Conservation (phyloP, 2,329 filamentous ascomycete genomes). For the Dothideomycetes sp. region DNA sequence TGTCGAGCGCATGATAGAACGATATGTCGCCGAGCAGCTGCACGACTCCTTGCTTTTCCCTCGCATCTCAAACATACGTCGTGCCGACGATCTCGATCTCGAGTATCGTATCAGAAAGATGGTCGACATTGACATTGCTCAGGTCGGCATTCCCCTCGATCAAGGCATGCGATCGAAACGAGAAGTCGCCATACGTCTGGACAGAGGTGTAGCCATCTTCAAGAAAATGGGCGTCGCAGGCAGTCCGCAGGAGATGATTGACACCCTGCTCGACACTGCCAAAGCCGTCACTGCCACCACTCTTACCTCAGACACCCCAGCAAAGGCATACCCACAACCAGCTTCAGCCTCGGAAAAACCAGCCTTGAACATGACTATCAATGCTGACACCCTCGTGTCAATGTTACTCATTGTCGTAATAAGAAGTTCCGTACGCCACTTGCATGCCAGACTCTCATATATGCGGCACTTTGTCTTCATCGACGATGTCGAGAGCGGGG, state of each 20-base stretch:
- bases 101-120: slow-evolving; percentile 87
- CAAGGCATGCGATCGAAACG: slow-evolving; percentile 69
- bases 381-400: slow-evolving; percentile 89
- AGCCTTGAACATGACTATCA: slow-evolving; percentile 50
- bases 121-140: slow-evolving; percentile 86
- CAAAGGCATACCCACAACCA: slow-evolving; percentile 21
- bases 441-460: slow-evolving; percentile 83
- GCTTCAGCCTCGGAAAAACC: slow-evolving; percentile 37
- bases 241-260: slow-evolving; percentile 83
- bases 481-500: slow-evolving; percentile 91
- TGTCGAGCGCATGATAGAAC: slow-evolving; percentile 88
- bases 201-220: slow-evolving; percentile 76
- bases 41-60: slow-evolving; percentile 79
- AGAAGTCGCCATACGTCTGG: slow-evolving; percentile 65
- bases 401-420: slow-evolving; percentile 87
- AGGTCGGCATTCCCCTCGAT: slow-evolving; percentile 80
- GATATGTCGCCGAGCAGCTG: slow-evolving; percentile 86
- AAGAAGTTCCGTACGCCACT: slow-evolving; percentile 71
- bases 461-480: slow-evolving; percentile 97
- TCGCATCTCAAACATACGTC: slow-evolving; percentile 64
- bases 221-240: slow-evolving; percentile 68
- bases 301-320: too few relatives aligned
- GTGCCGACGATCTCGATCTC: slow-evolving; percentile 73
- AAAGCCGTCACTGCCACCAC: slow-evolving; percentile 62
- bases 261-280: slow-evolving; percentile 65